phyloP scores from a whole-genome alignment of 495 filamentous ascomycete species.

The Xylona heveae region DNA sequence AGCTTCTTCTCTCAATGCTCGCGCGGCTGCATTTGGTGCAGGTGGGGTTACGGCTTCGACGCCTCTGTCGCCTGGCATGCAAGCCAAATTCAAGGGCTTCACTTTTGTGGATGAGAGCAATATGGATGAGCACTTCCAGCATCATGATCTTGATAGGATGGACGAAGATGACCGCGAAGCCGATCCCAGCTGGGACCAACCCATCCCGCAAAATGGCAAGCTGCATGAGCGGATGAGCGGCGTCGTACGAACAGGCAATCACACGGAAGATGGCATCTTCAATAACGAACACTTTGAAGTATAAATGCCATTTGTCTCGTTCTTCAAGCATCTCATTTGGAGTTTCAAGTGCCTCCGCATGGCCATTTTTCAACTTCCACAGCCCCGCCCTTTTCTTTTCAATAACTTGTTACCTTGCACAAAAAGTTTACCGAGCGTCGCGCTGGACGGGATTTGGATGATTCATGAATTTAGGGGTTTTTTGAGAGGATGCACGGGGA shows the following conservation, averaged over 20 bases:
- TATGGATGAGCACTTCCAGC: conserved; percentile 70
- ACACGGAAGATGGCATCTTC: conserved; percentile 44
- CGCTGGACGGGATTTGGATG: background rate
- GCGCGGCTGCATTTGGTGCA: conserved; percentile 55
- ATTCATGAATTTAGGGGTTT: too few species aligned
- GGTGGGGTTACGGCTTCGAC: conserved; percentile 66
- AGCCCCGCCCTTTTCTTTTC: background rate
- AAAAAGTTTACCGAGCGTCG: background rate
- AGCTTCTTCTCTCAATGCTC: conserved; percentile 69
- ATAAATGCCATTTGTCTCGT: conserved; percentile 14
- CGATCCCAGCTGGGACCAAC: conserved; percentile 18
- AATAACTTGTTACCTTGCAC: background rate
- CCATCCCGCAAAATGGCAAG: conserved; percentile 17
- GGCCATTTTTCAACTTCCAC: conserved; percentile 9
- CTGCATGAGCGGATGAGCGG: conserved; percentile 43
- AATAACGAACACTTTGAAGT: conserved; percentile 54
- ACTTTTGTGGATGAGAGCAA: conserved; percentile 96
- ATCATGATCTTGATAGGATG: conserved; percentile 38
- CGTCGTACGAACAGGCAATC: conserved; percentile 33
- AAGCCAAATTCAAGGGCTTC: conserved; percentile 95
- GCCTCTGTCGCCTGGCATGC: conserved; percentile 79
- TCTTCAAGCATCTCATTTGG: conserved; percentile 13
- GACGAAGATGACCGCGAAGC: conserved; percentile 35
- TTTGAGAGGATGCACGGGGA: too few species aligned
- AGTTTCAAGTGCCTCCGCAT: conserved; percentile 8